phyloP scores from a whole-genome alignment of 345 rosid genomes.

The Triadica sebifera region DNA sequence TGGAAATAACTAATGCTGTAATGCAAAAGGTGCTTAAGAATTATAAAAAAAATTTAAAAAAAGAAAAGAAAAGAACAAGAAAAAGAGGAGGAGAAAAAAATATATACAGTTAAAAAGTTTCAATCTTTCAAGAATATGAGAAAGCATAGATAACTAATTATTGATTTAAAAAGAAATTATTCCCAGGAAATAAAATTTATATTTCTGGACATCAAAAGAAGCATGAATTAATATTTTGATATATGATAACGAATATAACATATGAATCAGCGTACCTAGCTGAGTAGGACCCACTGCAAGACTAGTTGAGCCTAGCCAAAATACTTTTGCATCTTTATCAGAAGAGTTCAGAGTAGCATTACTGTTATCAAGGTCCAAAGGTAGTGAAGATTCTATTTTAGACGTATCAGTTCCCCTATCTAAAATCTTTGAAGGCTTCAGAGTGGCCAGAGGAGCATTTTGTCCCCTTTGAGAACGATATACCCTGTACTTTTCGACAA shows the following conservation, averaged over 20 bases:
- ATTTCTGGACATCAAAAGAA: neutral
- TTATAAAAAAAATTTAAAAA: neutral
- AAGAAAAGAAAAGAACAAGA: neutral
- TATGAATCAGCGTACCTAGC: constrained; percentile 39
- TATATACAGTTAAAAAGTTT: neutral
- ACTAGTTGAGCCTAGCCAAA: constrained; percentile 73
- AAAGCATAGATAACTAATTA: neutral
- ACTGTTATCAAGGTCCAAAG: constrained; percentile 23
- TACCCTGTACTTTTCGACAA: constrained; percentile 80
- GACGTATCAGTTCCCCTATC: constrained; percentile 15
- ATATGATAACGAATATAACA: neutral
- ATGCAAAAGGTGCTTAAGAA: too few species aligned
- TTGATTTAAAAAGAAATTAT: neutral
- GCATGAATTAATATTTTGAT: neutral
- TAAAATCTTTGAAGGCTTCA: constrained; percentile 34
- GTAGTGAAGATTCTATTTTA: constrained; percentile 20
- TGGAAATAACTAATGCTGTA: too few species aligned
- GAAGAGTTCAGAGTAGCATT: constrained; percentile 19
- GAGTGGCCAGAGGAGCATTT: constrained; percentile 60
- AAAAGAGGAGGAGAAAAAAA: neutral
- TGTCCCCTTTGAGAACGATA: constrained; percentile 73
- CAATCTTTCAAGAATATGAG: neutral
- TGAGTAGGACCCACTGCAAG: constrained; percentile 58
- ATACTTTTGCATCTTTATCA: constrained; percentile 36
- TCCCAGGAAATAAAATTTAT: neutral